Conservation (phyloP, 2,329 filamentous ascomycete species). For the Trichoderma sp. region DNA sequence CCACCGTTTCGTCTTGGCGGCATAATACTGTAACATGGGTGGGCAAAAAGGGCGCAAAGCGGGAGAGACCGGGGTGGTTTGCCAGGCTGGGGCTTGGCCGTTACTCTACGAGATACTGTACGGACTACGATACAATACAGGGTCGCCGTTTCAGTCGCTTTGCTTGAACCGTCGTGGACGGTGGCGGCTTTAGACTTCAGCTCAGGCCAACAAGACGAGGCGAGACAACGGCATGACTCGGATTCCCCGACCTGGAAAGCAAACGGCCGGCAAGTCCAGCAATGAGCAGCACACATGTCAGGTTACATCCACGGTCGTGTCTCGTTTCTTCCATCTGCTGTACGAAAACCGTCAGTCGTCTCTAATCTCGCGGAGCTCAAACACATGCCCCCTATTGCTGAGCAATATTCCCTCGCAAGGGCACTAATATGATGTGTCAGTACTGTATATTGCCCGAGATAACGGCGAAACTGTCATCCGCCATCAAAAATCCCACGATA, state of each 20-base stretch:
- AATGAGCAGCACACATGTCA: not conserved
- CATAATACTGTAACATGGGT: not conserved
- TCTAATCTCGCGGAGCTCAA: not conserved
- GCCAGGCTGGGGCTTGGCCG: not conserved
- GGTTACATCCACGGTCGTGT: not conserved
- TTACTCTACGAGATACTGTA: not conserved
- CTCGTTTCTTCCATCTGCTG: not conserved
- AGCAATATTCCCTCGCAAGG: not conserved
- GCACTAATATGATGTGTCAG: conserved; percentile 16
- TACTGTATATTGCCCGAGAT: conserved; percentile 8
- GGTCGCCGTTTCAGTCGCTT: not conserved
- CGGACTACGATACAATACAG: not conserved
- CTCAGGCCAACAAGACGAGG: not conserved
- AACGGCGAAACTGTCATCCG: conserved; percentile 11
- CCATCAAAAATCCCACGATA: conserved; percentile 6
- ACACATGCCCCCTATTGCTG: not conserved
- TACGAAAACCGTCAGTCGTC: not conserved
- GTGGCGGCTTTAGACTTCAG: conserved; percentile 4
- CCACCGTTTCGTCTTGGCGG: conserved; percentile 17
- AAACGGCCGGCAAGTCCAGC: not conserved
- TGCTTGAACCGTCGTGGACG: conserved; percentile 6
- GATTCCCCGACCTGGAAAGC: not conserved
- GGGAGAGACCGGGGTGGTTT: not conserved
- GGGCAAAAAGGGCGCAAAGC: conserved; percentile 6
- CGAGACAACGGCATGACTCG: not conserved